These are phyloP conservation scores for Colletotrichum liriopes DNA, from an alignment of 2,329 filamentous ascomycete genomes.

Conservation along the genomic window DNA sequence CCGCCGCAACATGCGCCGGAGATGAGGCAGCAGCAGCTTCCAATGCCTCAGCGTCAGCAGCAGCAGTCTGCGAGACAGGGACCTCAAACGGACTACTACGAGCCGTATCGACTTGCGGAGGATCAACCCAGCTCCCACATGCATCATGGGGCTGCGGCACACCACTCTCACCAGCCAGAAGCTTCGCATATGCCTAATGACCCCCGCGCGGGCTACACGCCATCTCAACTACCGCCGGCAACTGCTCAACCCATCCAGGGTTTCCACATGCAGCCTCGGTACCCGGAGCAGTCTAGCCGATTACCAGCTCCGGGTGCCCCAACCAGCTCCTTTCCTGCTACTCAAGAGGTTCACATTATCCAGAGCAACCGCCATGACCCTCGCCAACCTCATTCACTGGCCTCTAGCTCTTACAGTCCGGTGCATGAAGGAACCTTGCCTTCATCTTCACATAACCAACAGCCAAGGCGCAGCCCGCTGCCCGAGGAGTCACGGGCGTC, in stretches of 20 bases:
- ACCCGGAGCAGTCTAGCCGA: constrained; percentile 25
- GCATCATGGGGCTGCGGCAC: background rate
- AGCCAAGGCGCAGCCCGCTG: constrained; percentile 34
- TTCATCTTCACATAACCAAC: constrained; percentile 27
- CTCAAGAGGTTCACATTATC: constrained; percentile 35
- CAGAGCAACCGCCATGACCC: constrained; percentile 35
- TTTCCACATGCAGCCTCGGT: constrained; percentile 32
- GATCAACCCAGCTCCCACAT: constrained; percentile 17
- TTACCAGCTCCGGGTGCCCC: constrained; percentile 7
- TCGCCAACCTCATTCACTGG: constrained; percentile 26
- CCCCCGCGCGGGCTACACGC: constrained; percentile 15
- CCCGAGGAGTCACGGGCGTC: constrained; percentile 33
- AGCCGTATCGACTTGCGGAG: constrained; percentile 33
- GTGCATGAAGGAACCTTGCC: constrained; percentile 32
- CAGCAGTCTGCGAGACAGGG: constrained; percentile 22
- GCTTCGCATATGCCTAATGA: constrained; percentile 17
- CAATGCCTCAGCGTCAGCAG: constrained; percentile 29
- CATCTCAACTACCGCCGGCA: constrained; percentile 20
- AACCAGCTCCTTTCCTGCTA: constrained; percentile 13
- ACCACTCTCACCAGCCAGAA: constrained; percentile 20
- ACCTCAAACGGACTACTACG: constrained; percentile 29
- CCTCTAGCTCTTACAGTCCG: constrained; percentile 30
- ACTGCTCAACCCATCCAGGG: constrained; percentile 20
- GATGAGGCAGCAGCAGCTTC: constrained; percentile 35
- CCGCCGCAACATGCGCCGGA: constrained; percentile 28